phyloP scores from a whole-genome alignment of 257 asterid genomes.

The Ocimum tenuiflorum region DNA sequence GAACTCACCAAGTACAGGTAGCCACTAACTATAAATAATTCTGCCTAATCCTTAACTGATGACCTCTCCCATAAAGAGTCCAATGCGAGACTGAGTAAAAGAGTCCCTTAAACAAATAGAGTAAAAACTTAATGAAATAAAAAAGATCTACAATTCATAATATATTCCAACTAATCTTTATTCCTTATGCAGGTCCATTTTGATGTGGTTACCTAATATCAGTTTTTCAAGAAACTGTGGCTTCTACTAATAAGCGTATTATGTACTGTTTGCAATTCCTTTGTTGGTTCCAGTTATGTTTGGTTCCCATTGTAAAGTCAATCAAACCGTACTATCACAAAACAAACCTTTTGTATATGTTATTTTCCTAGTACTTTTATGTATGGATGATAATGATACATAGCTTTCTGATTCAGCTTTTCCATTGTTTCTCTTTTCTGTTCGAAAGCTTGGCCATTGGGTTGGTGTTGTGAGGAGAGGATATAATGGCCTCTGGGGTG shows the following conservation, averaged over 20 bases:
- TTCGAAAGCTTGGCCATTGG: conserved; percentile 12
- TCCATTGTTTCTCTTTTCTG: conserved; percentile 8
- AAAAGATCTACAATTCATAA: no score
- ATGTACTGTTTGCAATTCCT: neutral
- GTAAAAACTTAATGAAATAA: no score
- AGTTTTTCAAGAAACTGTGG: neutral
- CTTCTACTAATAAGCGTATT: neutral
- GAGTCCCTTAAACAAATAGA: no score
- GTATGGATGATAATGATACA: neutral
- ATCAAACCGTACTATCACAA: neutral
- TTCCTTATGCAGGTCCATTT: neutral
- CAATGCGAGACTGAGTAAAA: no score
- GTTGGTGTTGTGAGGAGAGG: conserved; percentile 25
- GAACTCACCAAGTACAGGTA: no score
- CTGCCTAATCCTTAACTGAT: no score
- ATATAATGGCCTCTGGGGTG: conserved; percentile 60
- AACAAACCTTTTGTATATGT: neutral
- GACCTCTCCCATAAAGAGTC: no score
- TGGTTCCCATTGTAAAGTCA: neutral
- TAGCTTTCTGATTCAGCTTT: neutral
- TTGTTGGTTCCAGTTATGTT: neutral
- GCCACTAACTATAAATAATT: no score
- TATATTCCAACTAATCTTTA: no score
- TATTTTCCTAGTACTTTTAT: neutral
- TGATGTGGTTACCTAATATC: neutral